A percentile compares a stretch with the other conserved stretches of the same genome.
Evolutionary conservation across 768 basidiomycete species (phyloP).

Genomic region (Mycena vitilis): DNA sequence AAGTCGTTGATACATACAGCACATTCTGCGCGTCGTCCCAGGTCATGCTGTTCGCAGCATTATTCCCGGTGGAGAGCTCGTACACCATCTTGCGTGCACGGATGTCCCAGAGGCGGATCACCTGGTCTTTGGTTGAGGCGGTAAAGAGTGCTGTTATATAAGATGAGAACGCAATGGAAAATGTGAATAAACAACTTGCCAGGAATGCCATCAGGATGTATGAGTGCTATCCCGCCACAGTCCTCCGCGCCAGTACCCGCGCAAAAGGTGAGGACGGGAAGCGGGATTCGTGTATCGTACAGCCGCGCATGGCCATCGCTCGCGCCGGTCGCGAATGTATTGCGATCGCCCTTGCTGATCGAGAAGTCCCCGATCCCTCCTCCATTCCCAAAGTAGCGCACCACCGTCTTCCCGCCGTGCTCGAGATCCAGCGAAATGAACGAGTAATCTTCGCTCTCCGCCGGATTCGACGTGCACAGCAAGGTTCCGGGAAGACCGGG

Average conservation of each 20-base stretch:
- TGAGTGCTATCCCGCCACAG: slow-evolving; percentile 42
- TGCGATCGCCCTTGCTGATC: slow-evolving; percentile 48
- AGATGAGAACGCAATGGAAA: background rate
- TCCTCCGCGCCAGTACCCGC: slow-evolving; percentile 30
- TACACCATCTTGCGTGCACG: too few species aligned
- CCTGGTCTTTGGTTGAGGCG: too few species aligned
- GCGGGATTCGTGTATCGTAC: slow-evolving; percentile 50
- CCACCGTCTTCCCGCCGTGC: slow-evolving; percentile 44
- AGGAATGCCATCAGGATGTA: slow-evolving; percentile 53
- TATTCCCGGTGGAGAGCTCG: too few species aligned
- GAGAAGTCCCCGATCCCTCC: slow-evolving; percentile 42
- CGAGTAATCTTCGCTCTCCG: slow-evolving; percentile 21
- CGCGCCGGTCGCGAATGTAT: slow-evolving; percentile 50
- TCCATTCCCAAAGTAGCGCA: slow-evolving; percentile 53
- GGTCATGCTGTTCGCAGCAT: too few species aligned
- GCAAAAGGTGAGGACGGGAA: slow-evolving; percentile 51
- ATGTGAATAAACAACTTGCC: slow-evolving; percentile 37
- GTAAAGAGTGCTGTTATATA: background rate
- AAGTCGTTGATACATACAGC: too few species aligned
- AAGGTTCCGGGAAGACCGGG: slow-evolving; percentile 38
- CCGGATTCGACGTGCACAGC: slow-evolving; percentile 37
- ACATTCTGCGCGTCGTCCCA: too few species aligned
- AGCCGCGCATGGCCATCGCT: slow-evolving; percentile 53
- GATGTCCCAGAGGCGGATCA: too few species aligned
- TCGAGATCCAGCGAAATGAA: slow-evolving; percentile 48